Evolutionary conservation across 2,329 filamentous ascomycete genomes (phyloP), one percentile per base, ranked within the genome.

Genomic region (Cladosporium sp.): DNA sequence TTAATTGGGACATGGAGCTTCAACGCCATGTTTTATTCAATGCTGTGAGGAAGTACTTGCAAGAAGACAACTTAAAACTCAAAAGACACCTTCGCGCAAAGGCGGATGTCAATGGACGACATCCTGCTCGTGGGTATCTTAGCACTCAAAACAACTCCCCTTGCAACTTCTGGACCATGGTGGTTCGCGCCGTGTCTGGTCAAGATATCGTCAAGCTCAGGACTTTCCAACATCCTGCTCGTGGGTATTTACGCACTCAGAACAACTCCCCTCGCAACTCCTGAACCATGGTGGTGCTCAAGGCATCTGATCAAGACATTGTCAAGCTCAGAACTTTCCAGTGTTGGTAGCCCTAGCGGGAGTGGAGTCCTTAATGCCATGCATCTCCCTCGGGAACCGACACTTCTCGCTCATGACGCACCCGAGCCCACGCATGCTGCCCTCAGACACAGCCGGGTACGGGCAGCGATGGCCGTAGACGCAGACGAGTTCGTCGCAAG

Each of bases 391-490:
- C 39, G 83, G 80, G 70, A 89, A 89, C 36, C 86, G 83, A 78
- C 87, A 89, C 61, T 78, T 79, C 7, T 84, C 81, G 16, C 83
- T 84, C 76, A 85, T 87, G 70, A 84, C 83, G 72, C 87, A 89
- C 21, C 79, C 81, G 72, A 83, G 83, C 43, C 84, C 83, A 30
- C 81, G 79, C 65, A 81, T 77, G 36, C 79, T 80, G 25, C 76
- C 74, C 23, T 72, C 73, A 57, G 73, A 78, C 14, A 72, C 67
- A 18, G 71, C 70, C 0, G 80, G 81, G 67, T 85, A 84, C 21
- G 85, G 85, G 71, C 86, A 89, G 39, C 84, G 82, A 74, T 89
- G 87, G 25, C 87, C 87, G 71, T 88, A 88, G 60, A 88, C 88
- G 76, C 87, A 89, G 66, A 84, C 83, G 1, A 81, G 74, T 66